Evolutionary conservation across 768 basidiomycete species (phyloP), one percentile per base, ranked within the genome.

Genomic region (Lactarius sanguifluus): DNA sequence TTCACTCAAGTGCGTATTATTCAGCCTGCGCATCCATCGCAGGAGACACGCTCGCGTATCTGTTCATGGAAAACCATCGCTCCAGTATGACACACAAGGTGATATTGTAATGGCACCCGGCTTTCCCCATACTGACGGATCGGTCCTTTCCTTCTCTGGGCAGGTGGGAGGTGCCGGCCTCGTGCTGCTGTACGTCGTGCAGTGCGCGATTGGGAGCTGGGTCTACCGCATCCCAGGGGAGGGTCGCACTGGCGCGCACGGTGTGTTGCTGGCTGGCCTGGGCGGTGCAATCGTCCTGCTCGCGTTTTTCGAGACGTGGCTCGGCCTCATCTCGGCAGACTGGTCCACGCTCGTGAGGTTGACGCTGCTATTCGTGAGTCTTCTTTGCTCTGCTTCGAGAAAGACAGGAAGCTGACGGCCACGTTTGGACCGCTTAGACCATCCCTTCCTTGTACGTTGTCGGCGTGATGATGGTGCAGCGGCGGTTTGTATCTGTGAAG

Each of bases 11-110:
- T 23, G 1, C 36, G n/a, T 10, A n/a, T n/a, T 1, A 25, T 36
- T 18, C 56, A 68, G 67, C 67, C 34, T 56, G 67, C 18, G 25
- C 25, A 2, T 47, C 8, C n/a, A 61, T 68, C 54, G 45, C 41
- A 0, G 64, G 54, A 12, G 67, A 64, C 40, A 28, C 66, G 36
- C 16, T 68, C 30, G 64, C 67, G 6, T 67, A 67, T 18, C 34
- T 67, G 23, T 56, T 67, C 50, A 67, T 63, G 50, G 62, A 59
- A 23, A 8, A 1, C 50, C 13, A 56, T 5, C 23, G 41, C 52
- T 45, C 57, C 15, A 30, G 25, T 18, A 7, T 7, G 1, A 15
- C 52, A 13, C 66, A 67, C 62, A 59, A 67, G 52, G 66, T 64
- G n/a, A 54, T 23, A 3, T 36, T 1, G 36, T 45, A 9, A 20